Conservation (phyloP, 345 rosid species). For the Salix arbutifolia region DNA sequence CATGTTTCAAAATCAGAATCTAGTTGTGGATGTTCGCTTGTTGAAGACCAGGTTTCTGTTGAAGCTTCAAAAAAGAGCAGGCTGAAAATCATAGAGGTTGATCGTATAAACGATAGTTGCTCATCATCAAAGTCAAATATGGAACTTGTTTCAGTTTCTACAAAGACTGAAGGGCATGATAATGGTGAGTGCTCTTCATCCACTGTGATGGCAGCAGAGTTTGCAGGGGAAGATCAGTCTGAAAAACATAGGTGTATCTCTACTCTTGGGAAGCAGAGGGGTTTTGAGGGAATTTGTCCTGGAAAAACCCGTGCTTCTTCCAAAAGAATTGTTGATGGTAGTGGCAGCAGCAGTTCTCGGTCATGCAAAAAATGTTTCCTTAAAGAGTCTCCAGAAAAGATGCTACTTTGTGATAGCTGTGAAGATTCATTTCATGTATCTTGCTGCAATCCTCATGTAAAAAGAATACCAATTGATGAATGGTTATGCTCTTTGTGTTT, state of each 20-base stretch:
- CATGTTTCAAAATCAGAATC: slow-evolving; percentile 20
- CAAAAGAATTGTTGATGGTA: slow-evolving; percentile 25
- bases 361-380: slow-evolving; percentile 64
- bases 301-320: slow-evolving; percentile 17
- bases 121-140: slow-evolving; percentile 59
- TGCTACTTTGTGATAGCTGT: slow-evolving; percentile 88
- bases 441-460: slow-evolving; percentile 60
- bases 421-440: slow-evolving; percentile 74
- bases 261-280: slow-evolving; percentile 32
- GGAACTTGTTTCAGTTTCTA: slow-evolving; percentile 45
- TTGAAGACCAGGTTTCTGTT: slow-evolving; percentile 26
- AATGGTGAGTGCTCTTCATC: slow-evolving; percentile 64
- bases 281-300: slow-evolving; percentile 27
- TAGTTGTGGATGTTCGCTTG: slow-evolving; percentile 19
- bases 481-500: slow-evolving; percentile 79
- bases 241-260: slow-evolving; percentile 43
- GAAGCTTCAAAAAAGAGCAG: slow-evolving; percentile 27
- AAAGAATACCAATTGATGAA: slow-evolving; percentile 52
- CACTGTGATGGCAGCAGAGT: slow-evolving; percentile 37
- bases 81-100: slow-evolving; percentile 41
- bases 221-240: slow-evolving; percentile 27
- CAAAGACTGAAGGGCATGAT: slow-evolving; percentile 46
- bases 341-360: slow-evolving; percentile 33
- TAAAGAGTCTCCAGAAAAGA: slow-evolving; percentile 38
- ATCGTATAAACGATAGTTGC: slow-evolving; percentile 59